Evolutionary conservation across 768 basidiomycete species (phyloP).

Genomic region (Lepiota venenata): DNA sequence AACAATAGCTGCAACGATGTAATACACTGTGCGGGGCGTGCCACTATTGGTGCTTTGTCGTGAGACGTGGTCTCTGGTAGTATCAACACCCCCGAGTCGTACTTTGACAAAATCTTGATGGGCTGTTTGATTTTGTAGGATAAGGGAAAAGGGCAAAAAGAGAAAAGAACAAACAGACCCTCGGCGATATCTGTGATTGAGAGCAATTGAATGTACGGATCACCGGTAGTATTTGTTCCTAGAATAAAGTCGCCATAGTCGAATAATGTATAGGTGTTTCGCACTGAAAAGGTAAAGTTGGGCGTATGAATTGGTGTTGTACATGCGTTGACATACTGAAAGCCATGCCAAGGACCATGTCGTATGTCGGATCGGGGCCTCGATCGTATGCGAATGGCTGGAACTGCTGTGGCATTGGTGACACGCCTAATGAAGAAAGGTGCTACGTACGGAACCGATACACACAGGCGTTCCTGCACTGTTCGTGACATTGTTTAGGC

Average conservation of each 20-base stretch:
- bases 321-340: constrained; percentile 46
- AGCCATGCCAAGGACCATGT: constrained; percentile 71
- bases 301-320: not conserved
- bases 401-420: constrained; percentile 40
- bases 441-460: constrained; percentile 35
- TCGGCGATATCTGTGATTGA: constrained; percentile 47
- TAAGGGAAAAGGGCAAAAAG: not conserved
- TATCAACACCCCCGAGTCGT: constrained; percentile 30
- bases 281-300: constrained; percentile 36
- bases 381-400: constrained; percentile 58
- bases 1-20: constrained; percentile 17
- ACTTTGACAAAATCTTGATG: constrained; percentile 35
- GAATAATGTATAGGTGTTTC: constrained; percentile 62
- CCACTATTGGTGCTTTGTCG: not conserved
- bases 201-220: constrained; percentile 63
- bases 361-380: constrained; percentile 41
- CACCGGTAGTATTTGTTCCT: constrained; percentile 25
- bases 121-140: constrained; percentile 16
- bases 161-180: constrained; percentile 21
- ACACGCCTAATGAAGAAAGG: not conserved
- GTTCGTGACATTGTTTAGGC: constrained; percentile 27
- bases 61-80: constrained; percentile 11
- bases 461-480: constrained; percentile 29
- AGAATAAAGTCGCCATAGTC: constrained; percentile 62
- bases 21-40: constrained; percentile 12